These are phyloP conservation scores for Circinella minor DNA, from an alignment of 371 early-diverging fungal species.

Conservation along the genomic window DNA sequence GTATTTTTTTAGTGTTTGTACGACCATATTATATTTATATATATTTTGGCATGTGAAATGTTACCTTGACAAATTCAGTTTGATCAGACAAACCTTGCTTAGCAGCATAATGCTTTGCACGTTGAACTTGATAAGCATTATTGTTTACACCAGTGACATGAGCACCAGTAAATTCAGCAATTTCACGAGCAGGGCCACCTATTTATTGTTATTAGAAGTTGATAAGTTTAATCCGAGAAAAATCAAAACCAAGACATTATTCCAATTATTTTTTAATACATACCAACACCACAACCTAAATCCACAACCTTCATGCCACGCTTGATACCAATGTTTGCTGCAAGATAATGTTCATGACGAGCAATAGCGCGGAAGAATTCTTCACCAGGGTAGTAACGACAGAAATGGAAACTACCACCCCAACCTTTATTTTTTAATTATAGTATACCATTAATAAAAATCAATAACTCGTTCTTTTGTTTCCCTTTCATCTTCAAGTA, in stretches of 20 bases:
- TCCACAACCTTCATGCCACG: conserved; percentile 78
- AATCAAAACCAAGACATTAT: too few relatives aligned
- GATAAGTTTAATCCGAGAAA: too few relatives aligned
- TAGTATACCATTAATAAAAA: not conserved
- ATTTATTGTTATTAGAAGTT: not conserved
- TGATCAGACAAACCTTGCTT: conserved; percentile 64
- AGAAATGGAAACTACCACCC: conserved; percentile 93
- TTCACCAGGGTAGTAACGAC: conserved; percentile 78
- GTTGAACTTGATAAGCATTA: conserved; percentile 91
- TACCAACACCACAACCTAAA: conserved; percentile 42
- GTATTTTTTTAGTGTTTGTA: not conserved
- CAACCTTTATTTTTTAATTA: conserved; percentile 57
- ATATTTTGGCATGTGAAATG: not conserved
- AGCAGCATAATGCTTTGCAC: conserved; percentile 76
- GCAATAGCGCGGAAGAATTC: conserved; percentile 82
- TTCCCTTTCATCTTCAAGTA: not conserved
- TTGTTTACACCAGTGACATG: conserved; percentile 93
- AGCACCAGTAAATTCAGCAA: conserved; percentile 87
- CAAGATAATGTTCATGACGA: conserved; percentile 91
- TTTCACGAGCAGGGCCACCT: conserved; percentile 93
- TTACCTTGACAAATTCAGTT: conserved; percentile 68
- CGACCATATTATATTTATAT: not conserved
- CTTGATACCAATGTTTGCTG: conserved; percentile 72
- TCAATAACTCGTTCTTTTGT: not conserved
- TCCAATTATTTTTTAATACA: not conserved